Percentiles rank a stretch among this genome's conserved stretches.
Evolutionary conservation across 2,329 filamentous ascomycete genomes (phyloP).

Genomic region (Fusarium sp.): DNA sequence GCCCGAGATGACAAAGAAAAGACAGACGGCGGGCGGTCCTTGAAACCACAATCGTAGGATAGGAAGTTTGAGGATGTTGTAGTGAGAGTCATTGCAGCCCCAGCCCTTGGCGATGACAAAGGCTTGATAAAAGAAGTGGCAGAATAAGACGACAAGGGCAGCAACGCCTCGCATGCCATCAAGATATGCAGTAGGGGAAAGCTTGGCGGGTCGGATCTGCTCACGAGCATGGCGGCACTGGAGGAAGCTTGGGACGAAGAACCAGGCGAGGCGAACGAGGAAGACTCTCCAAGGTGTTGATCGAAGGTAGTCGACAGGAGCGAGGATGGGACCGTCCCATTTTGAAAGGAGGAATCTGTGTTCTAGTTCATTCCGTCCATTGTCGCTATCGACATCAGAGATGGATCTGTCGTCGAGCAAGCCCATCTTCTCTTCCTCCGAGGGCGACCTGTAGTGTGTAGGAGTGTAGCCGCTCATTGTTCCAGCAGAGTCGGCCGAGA

Average conservation of each 20-base stretch:
- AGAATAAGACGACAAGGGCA: slow-evolving; percentile 67
- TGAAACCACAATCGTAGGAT: slow-evolving; percentile 66
- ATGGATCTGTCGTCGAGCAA: slow-evolving; percentile 58
- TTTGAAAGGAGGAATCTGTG: slow-evolving; percentile 45
- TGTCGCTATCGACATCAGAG: slow-evolving; percentile 58
- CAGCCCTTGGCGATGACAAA: slow-evolving; percentile 65
- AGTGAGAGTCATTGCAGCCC: slow-evolving; percentile 58
- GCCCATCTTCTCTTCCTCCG: slow-evolving; percentile 58
- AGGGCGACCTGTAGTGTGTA: slow-evolving; percentile 48
- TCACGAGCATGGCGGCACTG: slow-evolving; percentile 58
- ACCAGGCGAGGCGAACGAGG: slow-evolving; percentile 55
- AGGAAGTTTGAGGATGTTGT: slow-evolving; percentile 63
- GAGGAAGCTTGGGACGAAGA: slow-evolving; percentile 66
- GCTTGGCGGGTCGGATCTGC: slow-evolving; percentile 54
- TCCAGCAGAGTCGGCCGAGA: not conserved
- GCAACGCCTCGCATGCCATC: slow-evolving; percentile 69
- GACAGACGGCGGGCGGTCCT: slow-evolving; percentile 67
- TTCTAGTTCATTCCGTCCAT: slow-evolving; percentile 54
- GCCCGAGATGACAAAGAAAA: slow-evolving; percentile 73
- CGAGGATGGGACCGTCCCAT: slow-evolving; percentile 50
- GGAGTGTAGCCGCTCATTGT: slow-evolving; percentile 56
- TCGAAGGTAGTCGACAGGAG: slow-evolving; percentile 44
- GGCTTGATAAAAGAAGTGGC: slow-evolving; percentile 66
- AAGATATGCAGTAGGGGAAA: slow-evolving; percentile 67
- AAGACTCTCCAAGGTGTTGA: slow-evolving; percentile 53